A percentile compares a stretch with the other conserved stretches of the same genome.
Evolutionary conservation across 352 stramenopile species (phyloP).

Genomic region (Pythium apleroticum): DNA sequence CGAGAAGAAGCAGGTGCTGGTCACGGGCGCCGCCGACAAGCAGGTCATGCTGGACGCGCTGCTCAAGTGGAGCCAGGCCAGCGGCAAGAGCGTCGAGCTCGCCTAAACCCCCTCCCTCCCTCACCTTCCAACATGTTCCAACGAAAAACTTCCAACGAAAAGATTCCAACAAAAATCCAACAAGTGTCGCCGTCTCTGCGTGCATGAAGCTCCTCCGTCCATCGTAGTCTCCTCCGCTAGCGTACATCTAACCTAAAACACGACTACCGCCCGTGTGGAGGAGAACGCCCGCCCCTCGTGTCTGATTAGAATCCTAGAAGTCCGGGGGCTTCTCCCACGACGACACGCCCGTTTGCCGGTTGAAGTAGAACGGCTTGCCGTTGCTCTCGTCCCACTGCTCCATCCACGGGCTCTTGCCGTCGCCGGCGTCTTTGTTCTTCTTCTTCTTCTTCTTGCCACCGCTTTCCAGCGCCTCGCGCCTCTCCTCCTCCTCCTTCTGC

Average conservation of each 20-base stretch:
- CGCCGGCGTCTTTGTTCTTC: conserved; percentile 1
- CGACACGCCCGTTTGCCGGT: conserved; percentile 80
- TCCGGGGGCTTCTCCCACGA: conserved; percentile 78
- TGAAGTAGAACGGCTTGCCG: conserved; percentile 88
- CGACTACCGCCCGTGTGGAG: neutral
- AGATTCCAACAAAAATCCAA: neutral
- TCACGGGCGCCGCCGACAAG: conserved; percentile 74
- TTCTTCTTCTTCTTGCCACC: conserved; percentile 34
- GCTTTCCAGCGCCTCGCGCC: neutral
- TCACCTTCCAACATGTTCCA: neutral
- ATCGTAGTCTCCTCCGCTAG: too few relatives aligned
- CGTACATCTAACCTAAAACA: conserved; percentile 4
- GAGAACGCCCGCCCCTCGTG: too few relatives aligned
- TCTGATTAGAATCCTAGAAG: too few relatives aligned
- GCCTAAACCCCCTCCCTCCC: conserved; percentile 34
- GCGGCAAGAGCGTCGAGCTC: conserved; percentile 84
- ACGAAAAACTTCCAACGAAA: neutral
- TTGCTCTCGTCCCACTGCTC: conserved; percentile 77
- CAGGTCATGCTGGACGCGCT: conserved; percentile 83
- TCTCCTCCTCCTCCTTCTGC: conserved; percentile 31
- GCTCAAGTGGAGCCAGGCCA: conserved; percentile 88
- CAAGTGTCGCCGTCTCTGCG: conserved; percentile 4
- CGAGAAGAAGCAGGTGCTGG: conserved; percentile 85
- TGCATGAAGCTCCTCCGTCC: neutral
- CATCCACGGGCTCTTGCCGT: conserved; percentile 40